Conservation (phyloP, 225 moss, liverwort and hornwort genomes). For the Pseudoscleropodium purum region DNA sequence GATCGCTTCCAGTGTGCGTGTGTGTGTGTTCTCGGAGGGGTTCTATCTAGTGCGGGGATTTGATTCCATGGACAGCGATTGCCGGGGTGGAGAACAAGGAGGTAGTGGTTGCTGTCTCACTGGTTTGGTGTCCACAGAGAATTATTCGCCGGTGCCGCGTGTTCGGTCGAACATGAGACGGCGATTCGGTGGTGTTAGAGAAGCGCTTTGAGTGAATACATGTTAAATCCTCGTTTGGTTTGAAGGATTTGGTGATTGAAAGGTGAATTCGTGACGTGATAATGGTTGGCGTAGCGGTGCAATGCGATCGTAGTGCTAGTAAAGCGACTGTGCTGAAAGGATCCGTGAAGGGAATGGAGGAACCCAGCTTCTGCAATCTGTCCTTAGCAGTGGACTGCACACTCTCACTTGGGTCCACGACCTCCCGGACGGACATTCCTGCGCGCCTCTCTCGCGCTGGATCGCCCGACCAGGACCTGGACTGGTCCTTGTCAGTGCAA, state of each 20-base stretch:
- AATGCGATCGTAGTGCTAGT: slow-evolving; percentile 7
- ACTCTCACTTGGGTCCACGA: slow-evolving; percentile 32
- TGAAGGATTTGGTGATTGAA: background rate
- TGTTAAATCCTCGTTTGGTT: background rate
- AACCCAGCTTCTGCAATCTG: slow-evolving; percentile 36
- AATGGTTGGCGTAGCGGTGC: slow-evolving; percentile 26
- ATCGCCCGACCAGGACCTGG: slow-evolving; percentile 31
- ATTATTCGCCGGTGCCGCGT: background rate
- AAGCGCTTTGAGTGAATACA: background rate
- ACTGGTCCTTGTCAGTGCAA: slow-evolving; percentile 25
- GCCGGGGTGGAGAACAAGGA: background rate
- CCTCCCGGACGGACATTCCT: slow-evolving; percentile 17
- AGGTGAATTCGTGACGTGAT: background rate
- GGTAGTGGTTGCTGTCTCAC: background rate
- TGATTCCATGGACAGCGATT: slow-evolving; percentile 22
- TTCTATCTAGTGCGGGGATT: background rate
- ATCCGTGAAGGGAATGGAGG: slow-evolving; percentile 19
- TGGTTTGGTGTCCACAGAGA: background rate
- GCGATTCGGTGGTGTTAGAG: slow-evolving; percentile 10
- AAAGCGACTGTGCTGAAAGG: background rate
- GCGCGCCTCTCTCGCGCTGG: slow-evolving; percentile 27
- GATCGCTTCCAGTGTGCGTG: background rate
- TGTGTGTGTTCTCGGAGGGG: background rate
- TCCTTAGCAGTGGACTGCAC: slow-evolving; percentile 54
- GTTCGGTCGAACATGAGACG: slow-evolving; percentile 10